Conservation (phyloP, 2,329 filamentous ascomycete species). For the Orbilia oligospora region DNA sequence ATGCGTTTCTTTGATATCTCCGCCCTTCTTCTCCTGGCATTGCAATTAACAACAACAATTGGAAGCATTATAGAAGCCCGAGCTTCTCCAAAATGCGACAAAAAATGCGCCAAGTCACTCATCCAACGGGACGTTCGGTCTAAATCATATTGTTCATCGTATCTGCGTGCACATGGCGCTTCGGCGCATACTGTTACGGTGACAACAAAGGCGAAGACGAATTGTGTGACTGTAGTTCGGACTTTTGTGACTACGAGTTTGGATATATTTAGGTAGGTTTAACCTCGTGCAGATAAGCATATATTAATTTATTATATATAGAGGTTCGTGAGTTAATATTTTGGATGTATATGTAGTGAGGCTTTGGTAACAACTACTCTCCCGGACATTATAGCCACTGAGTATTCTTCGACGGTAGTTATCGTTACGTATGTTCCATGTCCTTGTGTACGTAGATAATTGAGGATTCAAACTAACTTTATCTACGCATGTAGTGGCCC, state of each 20-base stretch:
- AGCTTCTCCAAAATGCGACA: conserved; percentile 19
- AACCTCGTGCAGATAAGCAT: no score
- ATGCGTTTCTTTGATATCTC: not conserved
- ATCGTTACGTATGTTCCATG: conserved; percentile 4
- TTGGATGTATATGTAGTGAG: not conserved
- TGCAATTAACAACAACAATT: not conserved
- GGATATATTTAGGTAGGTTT: conserved; percentile 1
- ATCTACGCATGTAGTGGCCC: not conserved
- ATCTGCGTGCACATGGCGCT: conserved; percentile 7
- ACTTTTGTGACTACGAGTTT: not conserved
- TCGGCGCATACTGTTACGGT: conserved; percentile 12
- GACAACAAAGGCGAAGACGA: not conserved
- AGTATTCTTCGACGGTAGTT: conserved; percentile 25
- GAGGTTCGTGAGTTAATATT: not conserved
- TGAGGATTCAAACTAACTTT: no score
- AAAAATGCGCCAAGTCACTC: conserved; percentile 30
- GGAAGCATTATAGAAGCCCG: not conserved
- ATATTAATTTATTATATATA: no score
- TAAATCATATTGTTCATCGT: conserved; percentile 33
- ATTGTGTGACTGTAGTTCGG: not conserved
- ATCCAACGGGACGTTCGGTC: conserved; percentile 5
- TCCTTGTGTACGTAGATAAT: no score
- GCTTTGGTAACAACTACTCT: not conserved
- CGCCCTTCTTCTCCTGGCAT: not conserved
- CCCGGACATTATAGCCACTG: conserved; percentile 5